Evolutionary conservation across 192 early-diverging fungal species (phyloP), one percentile per base, ranked within the genome.

Genomic region (Podila epicladia): DNA sequence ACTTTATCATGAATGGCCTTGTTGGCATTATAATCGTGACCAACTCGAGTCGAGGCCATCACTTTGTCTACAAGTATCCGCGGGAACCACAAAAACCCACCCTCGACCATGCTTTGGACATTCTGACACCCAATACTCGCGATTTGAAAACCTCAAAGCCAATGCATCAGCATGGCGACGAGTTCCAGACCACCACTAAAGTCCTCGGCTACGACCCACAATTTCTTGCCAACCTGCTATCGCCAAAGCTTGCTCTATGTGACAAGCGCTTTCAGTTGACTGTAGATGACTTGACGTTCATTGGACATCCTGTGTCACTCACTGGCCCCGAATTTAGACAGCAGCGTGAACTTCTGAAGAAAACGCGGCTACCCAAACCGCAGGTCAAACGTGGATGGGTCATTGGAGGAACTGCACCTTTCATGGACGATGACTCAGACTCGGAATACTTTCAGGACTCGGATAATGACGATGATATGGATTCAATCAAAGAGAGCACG

Each of bases 281-380:
- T 3, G 91, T 98, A 11, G 94, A 97, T 79, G 91, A 94, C 53
- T 71, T 97, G 62, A 91, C 92, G 12, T 97, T 98, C 91, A 87
- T 94, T 4, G 94, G 94, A 0, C 92, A 93, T 62, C 92, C 92
- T 22, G 75, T 85, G 9, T 78, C 71, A 7, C 49, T 82, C 19
- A 67, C 48, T 13, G 75, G 73, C 2, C 60, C 61, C 17, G 67
- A 72, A 28, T 83, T 89, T 65, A 71, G 82, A 20, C 85, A 88
- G 35, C 26, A 64, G 59, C 63, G 71, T 24, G 53, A 69, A 28
- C 66, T 61, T 32, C 73, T 64, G 55, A 74, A 70, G 17, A 71
- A 59, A 57, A 69, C 49, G 12, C 61, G 41, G 12, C 73, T 86
- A 19, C 88, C 84, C 29, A 80, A 75, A 35, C 64, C 64, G 38